Evolutionary conservation across 169 alveolate species (phyloP), one percentile per base, ranked within the genome.

Genomic region (Cryptosporidium viatorum): DNA sequence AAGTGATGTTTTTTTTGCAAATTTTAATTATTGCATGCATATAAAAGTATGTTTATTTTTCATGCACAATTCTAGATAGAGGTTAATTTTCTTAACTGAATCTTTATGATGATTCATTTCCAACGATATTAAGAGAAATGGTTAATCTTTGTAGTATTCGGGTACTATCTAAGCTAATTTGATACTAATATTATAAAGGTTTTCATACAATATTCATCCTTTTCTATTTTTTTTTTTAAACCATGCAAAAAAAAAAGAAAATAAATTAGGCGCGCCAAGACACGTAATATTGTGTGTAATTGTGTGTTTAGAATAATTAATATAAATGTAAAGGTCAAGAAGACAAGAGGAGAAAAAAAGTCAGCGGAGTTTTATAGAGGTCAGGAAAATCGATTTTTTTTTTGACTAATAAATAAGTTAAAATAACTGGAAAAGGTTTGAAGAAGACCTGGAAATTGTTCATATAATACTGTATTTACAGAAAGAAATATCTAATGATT

Each of bases 221-320:
- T 69, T 26, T 58, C 7, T 0, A 2, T 4, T 4, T 2, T 12
- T 1, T 12, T 8, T 35, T 65, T 26, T 8, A 14, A 35, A 52
- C 50, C 71, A 65, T 65, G 71, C 71, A 65, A 65, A 35, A 35
- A 65, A 33, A 65, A 33, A 65, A 55, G 55, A 48, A 26, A 59
- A 26, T 9, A 59, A 26, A 65, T 16, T 48, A 48, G 67, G 86
- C 86, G 86, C 86, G 70, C 51, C 62, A 73, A 73, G 86, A 73
- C 86, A 73, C 86, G 86, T 73, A 73, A 55, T 73, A 23, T 23
- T 71, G 86, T 73, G 86, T 73, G 86, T 73, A 73, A 23, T 31
- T 31, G 55, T 73, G 86, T 59, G 86, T 73, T 39, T 73, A 26
- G 33, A 70, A 26, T 37, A 73, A 55, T 26, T 23, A 52, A 21